These are phyloP conservation scores for Leucosporidium creatinivorum DNA, from an alignment of 768 basidiomycete genomes.

Conservation along the genomic window DNA sequence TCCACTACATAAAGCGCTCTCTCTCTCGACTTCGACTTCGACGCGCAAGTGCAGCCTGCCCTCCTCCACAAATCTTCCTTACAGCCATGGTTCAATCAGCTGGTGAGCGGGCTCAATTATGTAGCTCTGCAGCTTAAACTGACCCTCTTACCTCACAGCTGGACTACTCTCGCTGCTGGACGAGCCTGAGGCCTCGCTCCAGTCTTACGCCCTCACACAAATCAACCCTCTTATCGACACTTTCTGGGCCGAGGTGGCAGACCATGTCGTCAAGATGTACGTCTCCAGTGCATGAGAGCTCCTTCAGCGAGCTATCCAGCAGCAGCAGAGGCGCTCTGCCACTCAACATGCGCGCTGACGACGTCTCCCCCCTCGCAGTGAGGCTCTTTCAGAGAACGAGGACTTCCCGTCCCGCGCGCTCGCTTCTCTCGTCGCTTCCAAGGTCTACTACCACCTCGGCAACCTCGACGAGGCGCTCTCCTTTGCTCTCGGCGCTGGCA, in stretches of 20 bases:
- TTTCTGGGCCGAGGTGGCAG: conserved; percentile 99
- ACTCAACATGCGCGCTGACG: conserved; percentile 14
- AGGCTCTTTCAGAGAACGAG: conserved; percentile 77
- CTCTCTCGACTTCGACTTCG: too few species aligned
- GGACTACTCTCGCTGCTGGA: conserved; percentile 75
- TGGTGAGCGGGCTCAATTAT: too few species aligned
- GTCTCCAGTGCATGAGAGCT: conserved; percentile 39
- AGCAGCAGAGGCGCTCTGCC: neutral
- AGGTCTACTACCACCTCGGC: conserved; percentile 94
- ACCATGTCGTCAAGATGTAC: conserved; percentile 81
- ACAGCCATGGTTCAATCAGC: too few species aligned
- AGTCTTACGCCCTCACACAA: conserved; percentile 80
- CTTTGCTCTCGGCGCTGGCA: conserved; percentile 85
- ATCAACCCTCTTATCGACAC: conserved; percentile 77
- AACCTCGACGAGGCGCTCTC: conserved; percentile 92
- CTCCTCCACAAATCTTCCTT: too few species aligned
- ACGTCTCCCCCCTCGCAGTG: conserved; percentile 50
- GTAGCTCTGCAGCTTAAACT: neutral
- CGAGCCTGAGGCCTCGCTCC: conserved; percentile 76
- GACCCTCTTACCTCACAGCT: neutral
- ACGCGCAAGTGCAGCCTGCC: too few species aligned
- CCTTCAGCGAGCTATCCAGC: neutral
- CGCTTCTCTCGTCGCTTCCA: conserved; percentile 89
- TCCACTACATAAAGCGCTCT: too few species aligned
- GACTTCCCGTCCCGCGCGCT: conserved; percentile 69